Base-by-base conservation (phyloP, 176 grass and related monocot genomes). In the Ensete ventricosum region DNA sequence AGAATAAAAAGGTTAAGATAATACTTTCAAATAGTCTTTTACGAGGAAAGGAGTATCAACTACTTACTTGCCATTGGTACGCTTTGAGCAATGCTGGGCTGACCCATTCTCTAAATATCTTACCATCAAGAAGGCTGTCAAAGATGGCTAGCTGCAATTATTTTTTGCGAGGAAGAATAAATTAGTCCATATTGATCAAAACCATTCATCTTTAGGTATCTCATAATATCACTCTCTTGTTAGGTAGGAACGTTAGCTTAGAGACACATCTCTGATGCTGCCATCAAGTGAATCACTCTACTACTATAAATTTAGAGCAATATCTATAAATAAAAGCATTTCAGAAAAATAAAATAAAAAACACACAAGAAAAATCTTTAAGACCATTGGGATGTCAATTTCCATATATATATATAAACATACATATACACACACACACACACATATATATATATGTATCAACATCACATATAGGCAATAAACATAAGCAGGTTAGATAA, bases 41-140 rank as follows among this genome's bases (percentile, higher is more conserved):
- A 9, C 0, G 71, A 25, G 11, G 52, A 29, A 16, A 27, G 11
- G 2, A 34, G 65, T 20, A 24, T 16, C 72, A 74, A 43, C 60
- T 52, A 70, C 77, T 57, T 79, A 79, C 77, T 79, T 79, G 77
- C 77, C 77, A 79, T 69, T 79, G 77, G 65, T 79, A 79, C 50
- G 77, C 77, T 69, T 79, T 79, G 52, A 79, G 66, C 66, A 69
- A 22, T 69, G 77, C 77, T 23, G 77, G 66, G 53, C 65, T 79
- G 52, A 79, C 77, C 77, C 77, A 79, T 53, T 79, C 77, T 21
- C 25, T 1, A 20, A 69, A 79, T 23, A 69, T 58, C 53, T 71
- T 79, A 1, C 77, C 77, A 69, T 70, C 50, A 11, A 79, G 17
- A 21, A 79, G 53, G 12, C 77, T 79, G 53, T 57, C 11, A 19